Conservation (phyloP, 2,329 filamentous ascomycete species). For the Trichoderma sp. region DNA sequence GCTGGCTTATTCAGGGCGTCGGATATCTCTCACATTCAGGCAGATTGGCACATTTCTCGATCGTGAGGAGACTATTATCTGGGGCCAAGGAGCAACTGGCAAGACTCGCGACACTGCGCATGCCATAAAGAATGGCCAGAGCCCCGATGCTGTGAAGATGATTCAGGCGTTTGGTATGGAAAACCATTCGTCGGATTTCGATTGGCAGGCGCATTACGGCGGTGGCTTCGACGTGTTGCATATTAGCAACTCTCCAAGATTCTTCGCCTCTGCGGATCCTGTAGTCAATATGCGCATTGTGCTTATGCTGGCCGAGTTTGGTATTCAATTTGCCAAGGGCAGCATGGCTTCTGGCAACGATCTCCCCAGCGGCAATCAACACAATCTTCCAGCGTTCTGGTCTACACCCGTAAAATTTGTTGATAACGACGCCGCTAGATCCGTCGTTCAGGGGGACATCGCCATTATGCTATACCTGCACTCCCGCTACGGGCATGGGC, state of each 20-base stretch:
- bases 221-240: constrained; percentile 81
- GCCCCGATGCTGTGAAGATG: constrained; percentile 63
- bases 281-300: constrained; percentile 50
- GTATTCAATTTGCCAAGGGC: constrained; percentile 48
- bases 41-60: constrained; percentile 83
- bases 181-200: constrained; percentile 70
- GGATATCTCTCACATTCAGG: constrained; percentile 91
- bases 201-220: constrained; percentile 76
- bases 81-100: constrained; percentile 82
- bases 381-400: background rate
- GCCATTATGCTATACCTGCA: constrained; percentile 62
- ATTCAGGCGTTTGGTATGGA: constrained; percentile 80
- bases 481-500: constrained; percentile 44
- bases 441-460: constrained; percentile 48
- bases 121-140: constrained; percentile 67
- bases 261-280: constrained; percentile 49
- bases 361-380: background rate
- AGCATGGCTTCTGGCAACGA: constrained; percentile 30
- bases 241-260: constrained; percentile 50
- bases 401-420: constrained; percentile 47
- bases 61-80: constrained; percentile 64
- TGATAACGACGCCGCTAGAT: constrained; percentile 52
- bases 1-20: constrained; percentile 67
- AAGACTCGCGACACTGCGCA: constrained; percentile 63
- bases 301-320: constrained; percentile 50